phyloP scores from a whole-genome alignment of 2,329 filamentous ascomycete genomes.

The Coniochaeta sp. region DNA sequence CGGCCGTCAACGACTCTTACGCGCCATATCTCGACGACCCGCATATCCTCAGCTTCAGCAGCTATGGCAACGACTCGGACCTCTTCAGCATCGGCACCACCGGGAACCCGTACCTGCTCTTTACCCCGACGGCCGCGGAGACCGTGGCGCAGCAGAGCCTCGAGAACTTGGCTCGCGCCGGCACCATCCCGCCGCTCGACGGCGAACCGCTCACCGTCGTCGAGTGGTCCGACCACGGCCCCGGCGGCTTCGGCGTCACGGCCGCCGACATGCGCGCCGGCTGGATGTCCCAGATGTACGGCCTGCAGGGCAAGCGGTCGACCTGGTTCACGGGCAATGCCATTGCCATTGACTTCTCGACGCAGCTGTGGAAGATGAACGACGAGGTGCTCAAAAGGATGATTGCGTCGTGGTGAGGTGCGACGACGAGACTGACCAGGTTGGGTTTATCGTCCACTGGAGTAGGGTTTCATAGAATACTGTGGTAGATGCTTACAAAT shows the following conservation, averaged over 20 bases:
- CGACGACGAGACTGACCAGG: not conserved
- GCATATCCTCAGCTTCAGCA: constrained; percentile 4
- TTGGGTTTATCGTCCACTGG: too few relatives aligned
- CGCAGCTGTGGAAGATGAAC: constrained; percentile 16
- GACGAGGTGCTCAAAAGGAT: constrained; percentile 7
- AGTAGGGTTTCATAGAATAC: too few relatives aligned
- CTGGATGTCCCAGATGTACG: constrained; percentile 13
- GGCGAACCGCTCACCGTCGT: not conserved
- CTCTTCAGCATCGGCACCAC: constrained; percentile 7
- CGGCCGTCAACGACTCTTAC: constrained; percentile 8
- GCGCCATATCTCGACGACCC: constrained; percentile 5
- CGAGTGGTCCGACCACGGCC: constrained; percentile 8
- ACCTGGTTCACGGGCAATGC: constrained; percentile 17
- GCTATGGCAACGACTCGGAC: constrained; percentile 6
- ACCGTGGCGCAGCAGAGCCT: constrained; percentile 6
- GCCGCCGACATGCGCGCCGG: constrained; percentile 11
- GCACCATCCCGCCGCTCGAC: constrained; percentile 6
- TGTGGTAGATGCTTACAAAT: too few relatives aligned
- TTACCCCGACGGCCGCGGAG: not conserved
- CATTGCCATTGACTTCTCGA: constrained; percentile 13
- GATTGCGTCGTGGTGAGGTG: not conserved
- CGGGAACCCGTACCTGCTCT: constrained; percentile 1
- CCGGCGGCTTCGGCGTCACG: constrained; percentile 8
- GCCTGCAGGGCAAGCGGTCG: constrained; percentile 12
- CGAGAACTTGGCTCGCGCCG: constrained; percentile 10